Evolutionary conservation across 805 yeast genomes (phyloP), one percentile per base, ranked within the genome.

Genomic region (Wickerhamiella musiphila): DNA sequence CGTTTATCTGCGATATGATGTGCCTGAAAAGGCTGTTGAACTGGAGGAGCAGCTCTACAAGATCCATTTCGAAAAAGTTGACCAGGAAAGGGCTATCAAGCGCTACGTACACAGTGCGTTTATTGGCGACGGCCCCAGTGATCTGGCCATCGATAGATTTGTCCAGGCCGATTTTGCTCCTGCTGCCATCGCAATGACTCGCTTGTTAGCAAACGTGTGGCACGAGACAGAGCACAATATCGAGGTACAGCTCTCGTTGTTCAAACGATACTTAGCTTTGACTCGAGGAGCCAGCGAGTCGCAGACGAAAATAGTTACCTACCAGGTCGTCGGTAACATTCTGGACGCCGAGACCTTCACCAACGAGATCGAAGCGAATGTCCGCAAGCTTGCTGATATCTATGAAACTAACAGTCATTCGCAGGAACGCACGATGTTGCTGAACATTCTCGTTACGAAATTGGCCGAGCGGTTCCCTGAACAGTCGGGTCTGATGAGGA

Each of bases 81-180:
- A 21, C 32, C n/a, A 15, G 8, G 23, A 26, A 3, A 35, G 23
- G 4, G 13, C 32, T 6, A 15, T 32, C 18, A 31, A 16, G 10
- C 18, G 16, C 18, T 39, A 31, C 18, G 18, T 44, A 8, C 21
- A 32, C 4, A 41, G 42, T 13, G 45, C 37, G 3, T 43, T 46
- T 23, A 26, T 46, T n/a, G 50, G 48, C 19, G 47, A 46, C 12
- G 47, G 46, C 1, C 47, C 50, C 4, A 26, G 31, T 4, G 40
- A 27, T 2, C 5, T 35, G 9, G 50, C 46, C 3, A 28, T 24
- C 9, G 12, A 17, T 9, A 20, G 23, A 14, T 46, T 41, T 28
- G 9, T 17, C 5, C 15, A 21, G 6, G 20, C 36, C 18, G 21
- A 19, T 9, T 36, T 24, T 12, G 26, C 32, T 1, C 50, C 48